Conservation (phyloP, 345 rosid genomes). For the Conringia planisiliqua region DNA sequence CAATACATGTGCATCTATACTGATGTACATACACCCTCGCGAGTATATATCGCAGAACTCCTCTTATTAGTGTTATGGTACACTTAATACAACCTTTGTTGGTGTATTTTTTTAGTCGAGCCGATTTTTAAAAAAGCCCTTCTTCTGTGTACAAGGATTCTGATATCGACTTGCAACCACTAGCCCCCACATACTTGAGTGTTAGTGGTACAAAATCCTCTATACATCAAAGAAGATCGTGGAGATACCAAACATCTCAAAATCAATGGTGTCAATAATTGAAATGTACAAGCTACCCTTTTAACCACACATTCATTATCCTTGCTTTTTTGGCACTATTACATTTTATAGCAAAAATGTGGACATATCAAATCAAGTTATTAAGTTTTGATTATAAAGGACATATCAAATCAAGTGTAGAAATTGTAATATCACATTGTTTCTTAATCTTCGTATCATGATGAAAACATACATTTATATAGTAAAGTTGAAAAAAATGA, state of each 20-base stretch:
- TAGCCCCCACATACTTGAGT: background rate
- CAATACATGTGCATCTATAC: background rate
- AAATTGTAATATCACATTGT: too few species aligned
- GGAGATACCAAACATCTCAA: background rate
- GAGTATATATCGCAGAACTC: background rate
- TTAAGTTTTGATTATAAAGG: too few species aligned
- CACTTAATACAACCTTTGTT: background rate
- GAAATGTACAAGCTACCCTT: background rate
- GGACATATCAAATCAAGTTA: background rate
- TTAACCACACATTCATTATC: slow-evolving; percentile 3
- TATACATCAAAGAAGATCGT: background rate
- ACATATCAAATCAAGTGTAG: too few species aligned
- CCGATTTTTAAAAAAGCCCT: background rate
- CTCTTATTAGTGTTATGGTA: background rate
- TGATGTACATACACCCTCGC: background rate
- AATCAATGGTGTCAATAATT: background rate
- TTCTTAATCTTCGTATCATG: too few species aligned
- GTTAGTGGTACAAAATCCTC: background rate
- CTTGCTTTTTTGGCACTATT: background rate
- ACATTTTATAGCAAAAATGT: too few species aligned
- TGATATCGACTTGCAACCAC: background rate
- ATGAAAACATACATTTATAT: too few species aligned
- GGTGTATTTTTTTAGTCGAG: background rate
- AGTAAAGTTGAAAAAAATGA: too few species aligned
- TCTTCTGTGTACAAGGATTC: background rate